These are phyloP conservation scores for Colletotrichum sp. DNA, from an alignment of 2,329 filamentous ascomycete species.

Conservation along the genomic window DNA sequence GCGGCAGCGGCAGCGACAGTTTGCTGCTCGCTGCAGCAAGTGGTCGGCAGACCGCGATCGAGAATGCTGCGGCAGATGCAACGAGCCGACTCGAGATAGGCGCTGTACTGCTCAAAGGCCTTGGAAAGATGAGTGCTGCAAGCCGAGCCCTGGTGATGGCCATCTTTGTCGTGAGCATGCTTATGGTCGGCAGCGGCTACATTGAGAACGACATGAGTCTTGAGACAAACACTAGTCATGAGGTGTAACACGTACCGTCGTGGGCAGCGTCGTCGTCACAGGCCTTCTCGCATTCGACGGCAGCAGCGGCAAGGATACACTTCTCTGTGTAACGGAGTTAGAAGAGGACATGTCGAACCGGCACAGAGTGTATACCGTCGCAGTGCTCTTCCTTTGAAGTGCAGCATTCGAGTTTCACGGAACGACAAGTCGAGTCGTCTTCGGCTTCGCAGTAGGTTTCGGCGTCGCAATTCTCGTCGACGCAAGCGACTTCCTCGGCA, in stretches of 20 bases:
- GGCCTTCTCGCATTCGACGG: conserved; percentile 33
- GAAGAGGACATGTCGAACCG: background rate
- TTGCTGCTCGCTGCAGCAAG: conserved; percentile 29
- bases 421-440: conserved; percentile 8
- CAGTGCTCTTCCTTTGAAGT: conserved; percentile 30
- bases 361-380: conserved; percentile 21
- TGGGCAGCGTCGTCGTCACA: conserved; percentile 28
- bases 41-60: conserved; percentile 28
- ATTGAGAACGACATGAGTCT: background rate
- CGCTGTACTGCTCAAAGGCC: conserved; percentile 38
- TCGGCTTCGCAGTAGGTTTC: conserved; percentile 24
- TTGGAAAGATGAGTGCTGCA: conserved; percentile 35
- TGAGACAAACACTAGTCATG: background rate
- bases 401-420: conserved; percentile 28
- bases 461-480: conserved; percentile 12
- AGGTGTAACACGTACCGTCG: conserved; percentile 25
- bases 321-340: conserved; percentile 28
- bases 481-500: background rate
- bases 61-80: conserved; percentile 41
- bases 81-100: conserved; percentile 39
- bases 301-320: conserved; percentile 34
- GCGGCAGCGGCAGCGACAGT: background rate
- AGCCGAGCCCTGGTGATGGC: conserved; percentile 28
- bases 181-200: conserved; percentile 24
- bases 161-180: conserved; percentile 31